phyloP scores from a whole-genome alignment of 352 stramenopile genomes.

The Phytophthora citricola region DNA sequence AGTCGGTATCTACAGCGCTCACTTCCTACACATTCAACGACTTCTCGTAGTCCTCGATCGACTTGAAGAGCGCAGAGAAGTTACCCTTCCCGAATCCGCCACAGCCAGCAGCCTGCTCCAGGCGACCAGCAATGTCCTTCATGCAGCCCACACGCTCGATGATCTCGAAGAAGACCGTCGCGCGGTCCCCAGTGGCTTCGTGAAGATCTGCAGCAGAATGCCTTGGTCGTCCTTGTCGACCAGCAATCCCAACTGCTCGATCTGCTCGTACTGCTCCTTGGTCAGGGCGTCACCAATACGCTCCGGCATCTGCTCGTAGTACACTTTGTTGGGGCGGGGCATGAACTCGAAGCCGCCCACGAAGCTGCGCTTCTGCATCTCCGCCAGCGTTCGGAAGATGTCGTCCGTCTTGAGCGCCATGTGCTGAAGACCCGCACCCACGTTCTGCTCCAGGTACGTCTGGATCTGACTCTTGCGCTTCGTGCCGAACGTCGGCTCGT shows the following conservation, averaged over 20 bases:
- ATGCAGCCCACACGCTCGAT: conserved; percentile 94
- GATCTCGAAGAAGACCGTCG: conserved; percentile 93
- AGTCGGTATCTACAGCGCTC: background rate
- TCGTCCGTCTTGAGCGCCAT: conserved; percentile 97
- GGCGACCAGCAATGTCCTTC: conserved; percentile 64
- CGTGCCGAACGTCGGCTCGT: conserved; percentile 95
- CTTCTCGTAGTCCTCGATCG: conserved; percentile 92
- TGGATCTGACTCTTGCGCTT: conserved; percentile 96
- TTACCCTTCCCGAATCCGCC: conserved; percentile 94
- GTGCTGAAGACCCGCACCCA: conserved; percentile 95
- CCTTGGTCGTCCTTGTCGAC: conserved; percentile 96
- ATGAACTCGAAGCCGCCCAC: conserved; percentile 89
- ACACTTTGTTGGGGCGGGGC: conserved; percentile 81
- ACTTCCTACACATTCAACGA: conserved; percentile 73
- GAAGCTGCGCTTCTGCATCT: conserved; percentile 81
- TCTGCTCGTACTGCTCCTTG: conserved; percentile 89
- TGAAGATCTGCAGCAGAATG: conserved; percentile 94
- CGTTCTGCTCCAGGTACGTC: conserved; percentile 96
- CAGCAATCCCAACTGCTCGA: conserved; percentile 93
- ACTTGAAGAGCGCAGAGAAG: conserved; percentile 94
- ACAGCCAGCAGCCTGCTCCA: conserved; percentile 83
- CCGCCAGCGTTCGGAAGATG: conserved; percentile 94
- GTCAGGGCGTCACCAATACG: conserved; percentile 85
- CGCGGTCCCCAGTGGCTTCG: conserved; percentile 87
- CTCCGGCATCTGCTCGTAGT: conserved; percentile 91